Base-by-base conservation (phyloP, 1,284 basidiomycete species). In the Papiliotrema laurentii region DNA sequence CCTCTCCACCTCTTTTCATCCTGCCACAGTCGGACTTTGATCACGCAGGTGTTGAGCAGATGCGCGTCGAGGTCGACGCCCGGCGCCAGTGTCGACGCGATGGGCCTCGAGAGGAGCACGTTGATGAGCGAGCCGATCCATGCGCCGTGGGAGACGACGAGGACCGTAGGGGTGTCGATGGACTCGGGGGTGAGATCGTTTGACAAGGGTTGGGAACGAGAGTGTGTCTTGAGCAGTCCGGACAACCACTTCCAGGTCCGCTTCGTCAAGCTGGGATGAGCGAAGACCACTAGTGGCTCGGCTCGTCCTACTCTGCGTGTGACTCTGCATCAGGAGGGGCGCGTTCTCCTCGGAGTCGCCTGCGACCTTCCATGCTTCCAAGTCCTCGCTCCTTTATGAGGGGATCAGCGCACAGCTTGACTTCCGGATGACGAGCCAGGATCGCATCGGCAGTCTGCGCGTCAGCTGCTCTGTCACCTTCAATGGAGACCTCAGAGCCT, bases 121-220 rank as follows among this genome's bases (percentile, higher is more conserved):
- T 45, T 42, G 18, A 60, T 47, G 14, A 71, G 51, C 1, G 54
- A 35, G 10, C 47, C 47, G 26, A 74, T 55, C 49, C 61, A 72
- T 11, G 70, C 72, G 28, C 69, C 69, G 49, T 74, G 72, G 9
- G 63, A 64, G 30, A 68, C 55, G 44, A 67, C 47, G 10, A 72
- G 56, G 24, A 72, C 51, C 13, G 39, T 49, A n/a, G 49, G 50
- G 13, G 30, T 50, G 33, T 45, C 43, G 34, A 19, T 16, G 37
- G 27, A 3, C 51, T 51, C 11, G 45, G 19, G 11, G 11, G 47
- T 27, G 25, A 42, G 28, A 4, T 4, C 26, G 19, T 38, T 21
- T n/a, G 24, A 6, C 9, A 27, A 36, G 9, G 14, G 10, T 11
- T 44, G 56, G 52, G 5, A 50, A 55, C 45, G 0, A 1, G 54